Conservation (phyloP, 805 yeast species). For the Tetrapisispora namnaoensis region DNA sequence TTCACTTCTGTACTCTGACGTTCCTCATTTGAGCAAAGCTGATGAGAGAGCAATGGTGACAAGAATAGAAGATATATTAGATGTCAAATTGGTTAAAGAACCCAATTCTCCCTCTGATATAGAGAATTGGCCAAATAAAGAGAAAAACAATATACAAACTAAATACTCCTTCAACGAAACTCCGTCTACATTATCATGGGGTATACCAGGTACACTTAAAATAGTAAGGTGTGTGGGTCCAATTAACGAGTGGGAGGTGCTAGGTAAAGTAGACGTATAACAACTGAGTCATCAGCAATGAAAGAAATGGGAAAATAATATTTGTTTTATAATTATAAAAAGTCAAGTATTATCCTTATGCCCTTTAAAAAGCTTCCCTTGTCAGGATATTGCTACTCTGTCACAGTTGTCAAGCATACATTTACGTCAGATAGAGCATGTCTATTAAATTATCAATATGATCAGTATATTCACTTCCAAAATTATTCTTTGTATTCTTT, state of each 20-base stretch:
- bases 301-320: too few species aligned
- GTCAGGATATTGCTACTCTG: too few species aligned
- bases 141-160: constrained; percentile 12
- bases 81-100: constrained; percentile 25
- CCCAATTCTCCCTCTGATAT: background rate
- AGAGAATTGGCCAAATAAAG: constrained; percentile 4
- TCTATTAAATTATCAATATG: too few species aligned
- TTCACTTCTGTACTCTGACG: constrained; percentile 56
- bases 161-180: constrained; percentile 16
- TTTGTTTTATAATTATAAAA: too few species aligned
- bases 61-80: constrained; percentile 56
- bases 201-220: constrained; percentile 51
- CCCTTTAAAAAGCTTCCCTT: too few species aligned
- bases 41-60: constrained; percentile 52
- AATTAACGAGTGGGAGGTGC: constrained; percentile 53
- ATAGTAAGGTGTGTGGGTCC: constrained; percentile 66
- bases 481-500: too few species aligned
- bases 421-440: too few species aligned
- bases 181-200: constrained; percentile 38
- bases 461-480: too few species aligned
- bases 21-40: constrained; percentile 59
- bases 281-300: too few species aligned
- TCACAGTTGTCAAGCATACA: too few species aligned
- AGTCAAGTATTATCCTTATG: too few species aligned
- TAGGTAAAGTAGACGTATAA: constrained; percentile 39